Base-by-base conservation (phyloP, 805 yeast species). In the Kluyveromyces starmeri region DNA sequence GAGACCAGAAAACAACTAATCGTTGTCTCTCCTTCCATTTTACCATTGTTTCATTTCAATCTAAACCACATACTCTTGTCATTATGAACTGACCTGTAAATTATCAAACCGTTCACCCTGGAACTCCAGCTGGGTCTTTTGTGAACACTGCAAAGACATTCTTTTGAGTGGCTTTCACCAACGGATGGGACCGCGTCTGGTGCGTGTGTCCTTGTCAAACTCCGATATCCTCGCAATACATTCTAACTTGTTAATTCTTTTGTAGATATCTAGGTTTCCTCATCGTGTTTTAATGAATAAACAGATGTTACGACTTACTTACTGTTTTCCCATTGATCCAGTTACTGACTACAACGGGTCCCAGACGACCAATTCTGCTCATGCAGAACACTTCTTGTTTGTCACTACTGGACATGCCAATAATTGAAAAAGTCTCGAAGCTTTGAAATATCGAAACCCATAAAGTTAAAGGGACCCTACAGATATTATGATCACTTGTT, bases 1-100 rank as follows among this genome's bases (percentile, higher is more conserved):
- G 67, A 88, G 98, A 73, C 98, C 98, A 59, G 98, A 92, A 75
- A 89, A 92, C 92, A 77, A 81, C 66, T 88, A 83, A 70, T 37
- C n/a, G n/a, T 11, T 20, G 10, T 8, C 23, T 20, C 11, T 20
- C 11, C 23, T 20, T 8, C 11, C 11, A 20, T 20, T 20, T 8
- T 11, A 20, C 8, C 11, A 20, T 20, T 8, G 11, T 20, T 20
- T 8, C 23, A 20, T 20, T 8, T 11, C 11, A 20, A 20, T 20
- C 11, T 8, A 8, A 20, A 20, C 27, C 27, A n/a, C 27, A 7
- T n/a, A n/a, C 22, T 18, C 16, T 28, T 28, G 32, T 28, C 32
- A 28, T 28, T 28, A 17, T 28, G 32, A 28, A 28, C 20, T 28
- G 32, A 28, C 32, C 21, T 28, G 32, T 28, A 28, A 28, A 28